Conservation (phyloP, 2,329 filamentous ascomycete species). For the Teratosphaeria gauchensis region DNA sequence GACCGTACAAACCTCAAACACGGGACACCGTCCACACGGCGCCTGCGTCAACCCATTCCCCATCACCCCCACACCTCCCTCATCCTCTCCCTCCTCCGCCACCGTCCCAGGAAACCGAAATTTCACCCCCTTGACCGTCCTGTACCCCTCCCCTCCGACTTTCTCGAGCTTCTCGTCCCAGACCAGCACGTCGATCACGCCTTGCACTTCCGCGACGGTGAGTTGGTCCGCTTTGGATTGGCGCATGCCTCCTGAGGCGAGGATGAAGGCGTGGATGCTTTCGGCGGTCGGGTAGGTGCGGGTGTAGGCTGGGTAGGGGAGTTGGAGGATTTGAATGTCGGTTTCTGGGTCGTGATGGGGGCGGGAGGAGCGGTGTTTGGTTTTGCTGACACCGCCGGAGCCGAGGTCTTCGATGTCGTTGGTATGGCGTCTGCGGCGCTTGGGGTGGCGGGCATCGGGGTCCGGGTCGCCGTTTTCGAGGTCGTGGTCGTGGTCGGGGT, state of each 20-base stretch:
- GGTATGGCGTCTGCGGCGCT: constrained; percentile 12
- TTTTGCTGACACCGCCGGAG: too few relatives aligned
- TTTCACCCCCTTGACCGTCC: constrained; percentile 30
- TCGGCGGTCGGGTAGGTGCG: constrained; percentile 70
- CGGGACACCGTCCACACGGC: constrained; percentile 84
- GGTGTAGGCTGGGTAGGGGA: constrained; percentile 22
- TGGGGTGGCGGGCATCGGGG: not conserved
- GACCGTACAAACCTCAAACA: constrained; percentile 85
- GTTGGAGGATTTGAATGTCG: constrained; percentile 15
- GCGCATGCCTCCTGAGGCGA: constrained; percentile 58
- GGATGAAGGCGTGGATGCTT: constrained; percentile 67
- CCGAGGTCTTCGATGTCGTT: constrained; percentile 24
- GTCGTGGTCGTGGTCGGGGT: not conserved
- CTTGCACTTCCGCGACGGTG: constrained; percentile 64
- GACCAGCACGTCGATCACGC: constrained; percentile 77
- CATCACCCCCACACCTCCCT: constrained; percentile 41
- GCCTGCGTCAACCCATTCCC: constrained; percentile 80
- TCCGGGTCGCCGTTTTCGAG: constrained; percentile 3
- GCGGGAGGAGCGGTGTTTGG: constrained; percentile 13
- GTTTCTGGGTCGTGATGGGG: constrained; percentile 11
- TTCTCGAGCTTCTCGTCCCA: constrained; percentile 78
- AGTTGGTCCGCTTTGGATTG: constrained; percentile 47
- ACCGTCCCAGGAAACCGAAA: constrained; percentile 15
- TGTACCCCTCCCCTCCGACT: constrained; percentile 39
- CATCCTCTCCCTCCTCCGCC: constrained; percentile 24